These are phyloP conservation scores for Handroanthus guayacan DNA, from an alignment of 257 asterid genomes.

Conservation along the genomic window DNA sequence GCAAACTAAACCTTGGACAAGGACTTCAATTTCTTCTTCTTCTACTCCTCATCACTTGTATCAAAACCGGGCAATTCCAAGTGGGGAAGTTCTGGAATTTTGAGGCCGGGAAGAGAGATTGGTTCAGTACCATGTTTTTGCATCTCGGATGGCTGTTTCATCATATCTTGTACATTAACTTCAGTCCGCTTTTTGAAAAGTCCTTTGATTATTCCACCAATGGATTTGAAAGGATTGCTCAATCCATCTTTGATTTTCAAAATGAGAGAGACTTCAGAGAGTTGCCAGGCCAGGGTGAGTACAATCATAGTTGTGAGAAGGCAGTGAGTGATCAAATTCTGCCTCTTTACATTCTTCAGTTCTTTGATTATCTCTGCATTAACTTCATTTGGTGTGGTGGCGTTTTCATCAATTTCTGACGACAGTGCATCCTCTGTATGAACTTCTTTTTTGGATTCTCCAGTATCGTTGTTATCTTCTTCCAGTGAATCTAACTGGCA, in stretches of 20 bases:
- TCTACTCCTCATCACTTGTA: slow-evolving; percentile 34
- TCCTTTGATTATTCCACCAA: slow-evolving; percentile 43
- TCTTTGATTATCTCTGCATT: slow-evolving; percentile 65
- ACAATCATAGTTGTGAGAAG: slow-evolving; percentile 71
- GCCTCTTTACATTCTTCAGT: slow-evolving; percentile 61
- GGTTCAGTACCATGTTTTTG: slow-evolving; percentile 40
- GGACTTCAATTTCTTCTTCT: background rate
- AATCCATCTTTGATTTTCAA: slow-evolving; percentile 60
- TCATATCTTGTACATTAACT: slow-evolving; percentile 25
- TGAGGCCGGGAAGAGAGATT: slow-evolving; percentile 51
- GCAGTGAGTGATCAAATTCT: slow-evolving; percentile 73
- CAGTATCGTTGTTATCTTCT: slow-evolving; percentile 33
- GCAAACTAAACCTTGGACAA: background rate
- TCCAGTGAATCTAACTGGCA: slow-evolving; percentile 53
- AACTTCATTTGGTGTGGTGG: slow-evolving; percentile 1
- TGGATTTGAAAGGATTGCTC: slow-evolving; percentile 60
- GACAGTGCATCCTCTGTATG: slow-evolving; percentile 3
- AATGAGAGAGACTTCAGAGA: slow-evolving; percentile 76
- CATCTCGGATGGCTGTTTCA: slow-evolving; percentile 31
- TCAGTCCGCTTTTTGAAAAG: slow-evolving; percentile 30
- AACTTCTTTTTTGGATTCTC: slow-evolving; percentile 19
- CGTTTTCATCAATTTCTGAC: slow-evolving; percentile 17
- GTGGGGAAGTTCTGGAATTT: slow-evolving; percentile 52
- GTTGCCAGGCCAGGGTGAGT: slow-evolving; percentile 78
- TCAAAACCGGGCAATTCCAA: slow-evolving; percentile 52